These are phyloP conservation scores for Aureobasidium sp. DNA, from an alignment of 2,329 filamentous ascomycete species.

Conservation along the genomic window DNA sequence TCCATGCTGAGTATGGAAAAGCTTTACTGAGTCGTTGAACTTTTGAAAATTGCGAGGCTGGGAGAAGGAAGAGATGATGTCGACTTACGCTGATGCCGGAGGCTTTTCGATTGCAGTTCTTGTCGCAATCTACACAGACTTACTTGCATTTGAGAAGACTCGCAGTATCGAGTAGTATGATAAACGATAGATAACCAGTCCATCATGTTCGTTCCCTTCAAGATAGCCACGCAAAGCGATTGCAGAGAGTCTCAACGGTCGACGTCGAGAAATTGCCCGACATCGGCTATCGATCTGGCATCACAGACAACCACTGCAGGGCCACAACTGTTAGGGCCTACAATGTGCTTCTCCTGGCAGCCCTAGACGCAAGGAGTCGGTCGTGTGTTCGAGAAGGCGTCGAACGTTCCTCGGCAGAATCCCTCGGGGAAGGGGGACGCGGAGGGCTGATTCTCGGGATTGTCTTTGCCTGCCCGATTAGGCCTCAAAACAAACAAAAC, in stretches of 20 bases:
- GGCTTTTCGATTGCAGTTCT: neutral
- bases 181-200: conserved; percentile 7
- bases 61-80: neutral
- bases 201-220: neutral
- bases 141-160: neutral
- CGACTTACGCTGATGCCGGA: neutral
- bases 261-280: neutral
- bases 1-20: conserved; percentile 6
- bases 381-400: conserved; percentile 1
- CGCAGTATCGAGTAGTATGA: neutral
- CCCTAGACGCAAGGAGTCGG: neutral
- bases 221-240: neutral
- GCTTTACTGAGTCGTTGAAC: conserved; percentile 8
- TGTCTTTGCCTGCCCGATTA: neutral
- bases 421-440: neutral
- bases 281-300: neutral
- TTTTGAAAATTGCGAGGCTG: neutral
- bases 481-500: conserved; percentile 4
- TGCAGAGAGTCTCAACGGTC: neutral
- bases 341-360: neutral
- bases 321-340: neutral
- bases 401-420: neutral
- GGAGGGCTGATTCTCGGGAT: neutral
- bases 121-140: neutral
- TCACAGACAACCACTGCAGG: neutral